Percentiles rank a stretch among this genome's conserved stretches.
phyloP scores from a whole-genome alignment of 164 flowering plant genomes.

The Chloranthus sessilifolius region DNA sequence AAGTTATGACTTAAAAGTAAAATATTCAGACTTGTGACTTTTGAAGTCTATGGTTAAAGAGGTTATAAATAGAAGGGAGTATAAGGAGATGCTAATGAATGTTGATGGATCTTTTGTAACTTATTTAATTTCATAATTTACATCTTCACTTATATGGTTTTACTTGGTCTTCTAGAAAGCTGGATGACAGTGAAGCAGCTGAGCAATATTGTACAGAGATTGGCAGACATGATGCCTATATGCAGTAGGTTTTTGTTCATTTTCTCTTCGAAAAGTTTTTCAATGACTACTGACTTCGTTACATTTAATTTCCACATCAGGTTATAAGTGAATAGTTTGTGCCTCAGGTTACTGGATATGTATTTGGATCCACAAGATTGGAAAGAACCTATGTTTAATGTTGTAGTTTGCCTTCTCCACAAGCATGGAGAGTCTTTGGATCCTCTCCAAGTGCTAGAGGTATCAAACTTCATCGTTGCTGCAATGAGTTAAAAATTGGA shows the following conservation, averaged over 20 bases:
- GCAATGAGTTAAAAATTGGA: too few species aligned
- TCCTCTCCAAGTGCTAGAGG: conserved; percentile 93
- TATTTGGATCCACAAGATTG: conserved; percentile 95
- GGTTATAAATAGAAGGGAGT: too few species aligned
- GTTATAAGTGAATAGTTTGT: conserved; percentile 5
- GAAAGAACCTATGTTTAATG: conserved; percentile 94
- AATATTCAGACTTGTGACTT: too few species aligned
- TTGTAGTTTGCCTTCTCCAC: conserved; percentile 96
- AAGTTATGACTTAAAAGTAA: too few species aligned
- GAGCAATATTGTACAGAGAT: conserved; percentile 95
- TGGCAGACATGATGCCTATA: conserved; percentile 94
- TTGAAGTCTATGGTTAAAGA: too few species aligned
- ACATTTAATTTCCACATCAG: not conserved
- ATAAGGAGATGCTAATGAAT: too few species aligned
- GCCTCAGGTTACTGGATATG: conserved; percentile 84
- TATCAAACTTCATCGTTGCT: conserved; percentile 23
- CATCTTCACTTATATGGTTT: too few species aligned
- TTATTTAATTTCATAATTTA: too few species aligned
- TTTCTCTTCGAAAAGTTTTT: conserved; percentile 2
- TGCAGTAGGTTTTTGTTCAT: conserved; percentile 60
- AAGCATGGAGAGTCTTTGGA: conserved; percentile 94
- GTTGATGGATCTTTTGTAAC: too few species aligned
- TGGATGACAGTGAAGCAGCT: conserved; percentile 96
- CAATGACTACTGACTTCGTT: not conserved
- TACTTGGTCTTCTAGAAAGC: conserved; percentile 47